Conservation (phyloP, 1,139 yeast genomes). For the Suhomyces guaymorum region DNA sequence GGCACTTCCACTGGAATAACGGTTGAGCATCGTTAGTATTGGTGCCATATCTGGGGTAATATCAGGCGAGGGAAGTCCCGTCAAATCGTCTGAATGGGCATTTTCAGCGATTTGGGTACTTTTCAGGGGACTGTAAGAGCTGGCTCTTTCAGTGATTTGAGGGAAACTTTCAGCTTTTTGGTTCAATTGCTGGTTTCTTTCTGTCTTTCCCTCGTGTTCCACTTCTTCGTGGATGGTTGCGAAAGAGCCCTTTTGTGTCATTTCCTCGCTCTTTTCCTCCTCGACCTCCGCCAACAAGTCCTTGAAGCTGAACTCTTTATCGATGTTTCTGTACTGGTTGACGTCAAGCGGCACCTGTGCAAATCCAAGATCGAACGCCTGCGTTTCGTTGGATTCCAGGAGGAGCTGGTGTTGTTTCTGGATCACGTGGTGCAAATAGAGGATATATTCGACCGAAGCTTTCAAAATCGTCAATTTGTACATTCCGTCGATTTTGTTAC, state of each 20-base stretch:
- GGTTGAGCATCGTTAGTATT: constrained; percentile 31
- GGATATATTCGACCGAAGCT: constrained; percentile 77
- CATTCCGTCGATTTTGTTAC: constrained; percentile 60
- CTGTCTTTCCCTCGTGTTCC: constrained; percentile 17
- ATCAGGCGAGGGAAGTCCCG: constrained; percentile 46
- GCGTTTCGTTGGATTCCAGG: constrained; percentile 16
- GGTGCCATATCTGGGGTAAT: constrained; percentile 49
- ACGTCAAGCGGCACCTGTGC: constrained; percentile 56
- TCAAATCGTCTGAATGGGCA: constrained; percentile 8
- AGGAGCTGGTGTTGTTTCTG: constrained; percentile 46
- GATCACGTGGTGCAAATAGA: constrained; percentile 63
- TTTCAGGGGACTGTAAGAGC: too few species aligned
- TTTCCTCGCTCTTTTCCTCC: constrained; percentile 3
- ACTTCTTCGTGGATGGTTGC: constrained; percentile 19
- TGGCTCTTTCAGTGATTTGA: too few species aligned
- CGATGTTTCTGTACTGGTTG: constrained; percentile 59
- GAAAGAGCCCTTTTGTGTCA: constrained; percentile 5
- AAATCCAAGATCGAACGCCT: constrained; percentile 46
- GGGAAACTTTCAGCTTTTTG: too few species aligned
- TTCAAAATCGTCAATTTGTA: constrained; percentile 79
- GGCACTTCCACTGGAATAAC: constrained; percentile 17
- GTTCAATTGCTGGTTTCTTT: too few species aligned
- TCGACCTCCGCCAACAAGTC: constrained; percentile 22
- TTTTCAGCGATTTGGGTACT: neutral
- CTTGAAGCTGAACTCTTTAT: constrained; percentile 54